A percentile compares a stretch with the other conserved stretches of the same genome.
Conservation (phyloP, 805 yeast genomes). For the Lachancea sp. region DNA sequence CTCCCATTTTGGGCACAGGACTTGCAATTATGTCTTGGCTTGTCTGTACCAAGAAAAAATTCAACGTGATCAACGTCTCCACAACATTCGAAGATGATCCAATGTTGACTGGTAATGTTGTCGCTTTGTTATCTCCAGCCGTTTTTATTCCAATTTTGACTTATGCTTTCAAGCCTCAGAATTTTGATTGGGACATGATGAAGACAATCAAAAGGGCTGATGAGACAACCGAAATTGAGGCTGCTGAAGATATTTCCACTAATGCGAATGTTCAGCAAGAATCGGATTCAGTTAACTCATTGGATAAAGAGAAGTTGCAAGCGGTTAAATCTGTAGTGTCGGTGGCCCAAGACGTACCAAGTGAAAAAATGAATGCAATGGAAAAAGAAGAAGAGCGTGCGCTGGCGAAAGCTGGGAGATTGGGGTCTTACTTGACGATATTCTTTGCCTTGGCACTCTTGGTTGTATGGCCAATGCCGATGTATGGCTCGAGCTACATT, state of each 20-base stretch:
- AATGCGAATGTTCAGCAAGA: slow-evolving; percentile 16
- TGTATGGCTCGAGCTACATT: slow-evolving; percentile 75
- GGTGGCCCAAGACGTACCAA: slow-evolving; percentile 26
- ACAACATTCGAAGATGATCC: slow-evolving; percentile 77
- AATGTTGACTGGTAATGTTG: slow-evolving; percentile 84
- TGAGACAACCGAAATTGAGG: slow-evolving; percentile 58
- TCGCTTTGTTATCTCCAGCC: slow-evolving; percentile 69
- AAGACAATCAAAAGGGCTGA: slow-evolving; percentile 59
- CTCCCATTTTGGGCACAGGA: slow-evolving; percentile 75
- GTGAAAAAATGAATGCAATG: slow-evolving; percentile 16
- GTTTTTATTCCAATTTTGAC: slow-evolving; percentile 64
- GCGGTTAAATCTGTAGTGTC: slow-evolving; percentile 32
- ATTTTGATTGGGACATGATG: slow-evolving; percentile 66
- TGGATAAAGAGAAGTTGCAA: slow-evolving; percentile 19
- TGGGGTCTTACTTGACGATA: slow-evolving; percentile 55
- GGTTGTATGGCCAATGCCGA: slow-evolving; percentile 89
- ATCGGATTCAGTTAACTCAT: slow-evolving; percentile 8
- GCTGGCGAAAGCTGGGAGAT: slow-evolving; percentile 51
- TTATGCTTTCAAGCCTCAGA: slow-evolving; percentile 55
- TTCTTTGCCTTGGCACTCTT: slow-evolving; percentile 57
- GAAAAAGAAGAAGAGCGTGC: slow-evolving; percentile 45
- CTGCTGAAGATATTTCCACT: slow-evolving; percentile 35
- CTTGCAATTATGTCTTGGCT: slow-evolving; percentile 70
- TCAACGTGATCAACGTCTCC: slow-evolving; percentile 41
- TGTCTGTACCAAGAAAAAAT: slow-evolving; percentile 41